Evolutionary conservation across 106 monocot genomes (phyloP).

Genomic region (Cymbidium sinense): DNA sequence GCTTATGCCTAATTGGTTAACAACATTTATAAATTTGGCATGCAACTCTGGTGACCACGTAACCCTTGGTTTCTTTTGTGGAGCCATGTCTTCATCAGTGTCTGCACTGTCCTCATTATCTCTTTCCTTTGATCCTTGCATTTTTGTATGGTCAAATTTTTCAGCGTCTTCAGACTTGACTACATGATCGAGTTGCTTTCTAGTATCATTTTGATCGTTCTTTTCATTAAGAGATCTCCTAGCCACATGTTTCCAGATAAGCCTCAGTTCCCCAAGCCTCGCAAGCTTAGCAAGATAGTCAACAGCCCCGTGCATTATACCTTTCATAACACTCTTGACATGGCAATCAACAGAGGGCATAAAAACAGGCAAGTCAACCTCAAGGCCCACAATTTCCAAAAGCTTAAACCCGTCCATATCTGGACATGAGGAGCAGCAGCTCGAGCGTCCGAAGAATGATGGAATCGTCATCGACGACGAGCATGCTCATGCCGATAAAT

Average conservation of each 20-base stretch:
- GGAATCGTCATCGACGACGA: slow-evolving; percentile 4
- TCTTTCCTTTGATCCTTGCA: background rate
- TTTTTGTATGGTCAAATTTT: background rate
- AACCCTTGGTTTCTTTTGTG: slow-evolving; percentile 20
- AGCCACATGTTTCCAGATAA: slow-evolving; percentile 37
- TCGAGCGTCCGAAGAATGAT: background rate
- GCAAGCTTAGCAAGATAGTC: slow-evolving; percentile 31
- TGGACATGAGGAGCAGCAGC: slow-evolving; percentile 5
- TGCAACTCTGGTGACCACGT: slow-evolving; percentile 23
- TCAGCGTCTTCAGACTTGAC: background rate
- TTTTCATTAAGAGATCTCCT: slow-evolving; percentile 3
- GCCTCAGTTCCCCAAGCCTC: slow-evolving; percentile 21
- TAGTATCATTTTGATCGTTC: slow-evolving; percentile 7
- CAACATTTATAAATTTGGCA: slow-evolving; percentile 17
- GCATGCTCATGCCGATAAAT: background rate
- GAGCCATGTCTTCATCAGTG: slow-evolving; percentile 5
- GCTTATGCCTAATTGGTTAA: slow-evolving; percentile 18
- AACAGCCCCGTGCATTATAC: slow-evolving; percentile 26
- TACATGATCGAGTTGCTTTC: background rate
- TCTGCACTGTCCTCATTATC: slow-evolving; percentile 2
- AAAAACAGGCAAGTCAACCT: slow-evolving; percentile 30
- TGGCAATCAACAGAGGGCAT: slow-evolving; percentile 26
- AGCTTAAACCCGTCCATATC: slow-evolving; percentile 38
- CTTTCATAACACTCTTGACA: slow-evolving; percentile 23
- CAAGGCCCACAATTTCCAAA: slow-evolving; percentile 19